Evolutionary conservation across 2,329 filamentous ascomycete genomes (phyloP), one percentile per base, ranked within the genome.

Genomic region (Chaetomiaceae sp.): DNA sequence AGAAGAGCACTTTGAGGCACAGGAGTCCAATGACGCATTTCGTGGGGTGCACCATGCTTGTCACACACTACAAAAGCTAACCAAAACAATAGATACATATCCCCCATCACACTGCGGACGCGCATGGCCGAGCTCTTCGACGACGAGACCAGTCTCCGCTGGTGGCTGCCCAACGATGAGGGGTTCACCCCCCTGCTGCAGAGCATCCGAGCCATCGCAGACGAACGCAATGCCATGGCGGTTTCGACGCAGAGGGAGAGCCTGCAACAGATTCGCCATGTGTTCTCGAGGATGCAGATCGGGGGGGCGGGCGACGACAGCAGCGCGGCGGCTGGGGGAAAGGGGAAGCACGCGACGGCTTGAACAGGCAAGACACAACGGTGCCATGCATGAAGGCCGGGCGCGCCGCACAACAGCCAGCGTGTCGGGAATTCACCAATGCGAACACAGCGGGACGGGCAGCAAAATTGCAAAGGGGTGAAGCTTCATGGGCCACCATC

Each of bases 91-190:
- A 96, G 92, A 34, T 96, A 95, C 65, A 86, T 96, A 20, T 91
- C 89, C 59, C 86, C 91, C 1, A 73, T 81, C 25, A 80, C 81
- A 12, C 83, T 92, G 60, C 85, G 92, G 51, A 75, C 72, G 27
- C 84, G 85, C 58, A 86, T 97, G 78, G 82, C 87, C 27, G 78
- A 86, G 41, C 67, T 89, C 20, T 96, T 93, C 76, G 74, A 79
- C 53, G 79, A 88, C 38, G 77, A 81, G 13, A 82, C 84, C 17
- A 82, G 90, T 47, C 80, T 81, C 39, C 77, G 85, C 51, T 96
- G 90, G 89, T 99, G 93, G 93, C 78, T 96, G 3, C 88, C 90
- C 2, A 79, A 93, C 65, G 81, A 89, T 55, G 86, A 92, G 70
- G 82, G 81, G 2, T 87, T 87, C 61, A 85, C 81, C 10, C 79